Percentiles rank a stretch among this genome's conserved stretches.
phyloP scores from a whole-genome alignment of 306 rosid genomes.

The Quercus agrifolia region DNA sequence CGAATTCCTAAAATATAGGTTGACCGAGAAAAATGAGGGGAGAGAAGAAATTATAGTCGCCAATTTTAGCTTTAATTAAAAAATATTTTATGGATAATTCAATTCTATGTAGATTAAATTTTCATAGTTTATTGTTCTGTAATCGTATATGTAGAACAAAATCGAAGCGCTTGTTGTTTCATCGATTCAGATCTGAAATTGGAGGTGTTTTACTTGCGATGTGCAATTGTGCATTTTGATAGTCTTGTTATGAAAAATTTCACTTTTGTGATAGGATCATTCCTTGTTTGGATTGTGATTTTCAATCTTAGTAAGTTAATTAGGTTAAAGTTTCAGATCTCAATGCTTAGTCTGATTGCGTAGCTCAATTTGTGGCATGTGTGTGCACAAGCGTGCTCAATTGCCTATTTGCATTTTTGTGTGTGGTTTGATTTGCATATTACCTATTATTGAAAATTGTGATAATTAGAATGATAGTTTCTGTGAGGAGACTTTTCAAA shows the following conservation, averaged over 20 bases:
- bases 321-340: conserved; percentile 3
- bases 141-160: neutral
- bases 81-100: neutral
- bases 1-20: neutral
- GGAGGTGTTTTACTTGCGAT: neutral
- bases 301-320: neutral
- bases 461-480: neutral
- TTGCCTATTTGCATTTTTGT: neutral
- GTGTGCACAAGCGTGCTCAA: neutral
- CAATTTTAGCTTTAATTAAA: neutral
- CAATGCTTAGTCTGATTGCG: conserved; percentile 1
- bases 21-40: neutral
- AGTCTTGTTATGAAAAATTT: neutral
- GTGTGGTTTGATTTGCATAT: neutral
- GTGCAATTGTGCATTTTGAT: neutral
- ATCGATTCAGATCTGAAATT: neutral
- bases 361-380: neutral
- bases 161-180: neutral
- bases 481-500: neutral
- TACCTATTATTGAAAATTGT: neutral
- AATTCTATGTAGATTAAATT: neutral
- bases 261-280: neutral
- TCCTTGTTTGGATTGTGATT: neutral
- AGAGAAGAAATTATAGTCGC: neutral
- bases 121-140: neutral